A percentile compares a stretch with the other conserved stretches of the same genome.
Conservation (phyloP, 441 rosid species). For the Aleurites moluccanus region DNA sequence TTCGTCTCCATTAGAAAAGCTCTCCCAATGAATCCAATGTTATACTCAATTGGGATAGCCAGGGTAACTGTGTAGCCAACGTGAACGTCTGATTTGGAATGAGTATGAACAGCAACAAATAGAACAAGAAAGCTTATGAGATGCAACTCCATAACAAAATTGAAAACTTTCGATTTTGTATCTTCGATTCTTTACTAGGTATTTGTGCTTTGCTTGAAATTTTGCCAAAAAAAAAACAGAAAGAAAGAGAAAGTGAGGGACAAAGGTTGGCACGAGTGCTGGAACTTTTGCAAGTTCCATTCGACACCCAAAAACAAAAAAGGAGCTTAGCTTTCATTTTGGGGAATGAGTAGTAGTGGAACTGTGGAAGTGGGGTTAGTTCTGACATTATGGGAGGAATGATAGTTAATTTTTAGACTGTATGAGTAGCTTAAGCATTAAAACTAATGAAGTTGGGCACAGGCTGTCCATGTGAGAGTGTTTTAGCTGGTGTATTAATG, state of each 20-base stretch:
- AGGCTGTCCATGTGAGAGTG: constrained; percentile 46
- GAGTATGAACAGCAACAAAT: constrained; percentile 30
- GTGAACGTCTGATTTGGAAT: constrained; percentile 50
- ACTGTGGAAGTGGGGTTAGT: constrained; percentile 25
- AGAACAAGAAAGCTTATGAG: constrained; percentile 30
- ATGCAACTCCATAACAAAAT: constrained; percentile 39
- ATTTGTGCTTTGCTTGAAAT: constrained; percentile 10
- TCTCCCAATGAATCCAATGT: constrained; percentile 56
- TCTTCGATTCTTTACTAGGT: constrained; percentile 2
- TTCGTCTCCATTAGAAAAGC: constrained; percentile 61
- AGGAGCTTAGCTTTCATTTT: constrained; percentile 32
- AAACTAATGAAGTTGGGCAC: constrained; percentile 30
- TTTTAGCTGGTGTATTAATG: constrained; percentile 4
- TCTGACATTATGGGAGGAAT: constrained; percentile 18
- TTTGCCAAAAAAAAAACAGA: constrained; percentile 13
- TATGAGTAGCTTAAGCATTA: not conserved
- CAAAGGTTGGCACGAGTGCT: constrained; percentile 33
- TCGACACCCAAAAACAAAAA: constrained; percentile 41
- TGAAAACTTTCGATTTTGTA: not conserved
- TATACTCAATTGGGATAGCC: constrained; percentile 52
- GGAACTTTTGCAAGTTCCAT: constrained; percentile 26
- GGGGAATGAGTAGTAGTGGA: not conserved
- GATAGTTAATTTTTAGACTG: constrained; percentile 23
- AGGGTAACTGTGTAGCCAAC: constrained; percentile 49
- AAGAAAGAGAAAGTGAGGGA: constrained; percentile 19